Evolutionary conservation across 192 early-diverging fungal species (phyloP), one percentile per base, ranked within the genome.

Genomic region (Coemansia sp.): DNA sequence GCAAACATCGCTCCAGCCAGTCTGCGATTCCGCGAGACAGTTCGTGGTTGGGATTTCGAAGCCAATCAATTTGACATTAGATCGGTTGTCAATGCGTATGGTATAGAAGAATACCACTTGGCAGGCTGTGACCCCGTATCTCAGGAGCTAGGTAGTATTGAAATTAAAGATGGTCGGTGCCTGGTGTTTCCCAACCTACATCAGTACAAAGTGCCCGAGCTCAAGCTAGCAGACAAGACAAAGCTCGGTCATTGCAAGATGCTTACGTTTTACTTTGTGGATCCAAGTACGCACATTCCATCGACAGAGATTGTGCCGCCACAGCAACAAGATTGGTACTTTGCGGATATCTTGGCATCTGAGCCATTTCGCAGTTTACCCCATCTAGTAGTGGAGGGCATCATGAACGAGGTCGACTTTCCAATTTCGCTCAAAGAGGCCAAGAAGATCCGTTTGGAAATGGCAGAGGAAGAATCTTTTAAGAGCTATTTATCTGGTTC

Each of bases 251-350:
- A 82, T 39, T 79, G 86, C 64, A 85, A 86, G 60, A 87, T 89
- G 50, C 75, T 91, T 1, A 67, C 62, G 11, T 89, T 89, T 55
- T 88, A 89, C 74, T 64, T 91, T n/a, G 73, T 91, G 0, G 67
- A 91, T 52, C 90, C 90, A 0, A 47, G 64, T 2, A 47, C 50
- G 0, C 62, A 47, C 7, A 75, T 86, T 34, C 16, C 72, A 4
- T 85, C 84, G 27, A 87, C 86, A 4, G 55, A 55, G 2, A 16
- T 78, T 40, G 83, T 90, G 0, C 84, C 88, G 0, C 84, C 85
- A 18, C 87, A 90, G 64, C 79, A 87, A 58, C 7, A 9, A 35
- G 34, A 35, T 35, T 35, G 34, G 34, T 35, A 7, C 6, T 35
- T 35, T 35, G 34, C 2, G 24, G 24, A 24, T 24, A 24, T 24